Percentiles rank a stretch among this genome's conserved stretches.
These are phyloP conservation scores for Yamagishiella unicocca DNA, from an alignment of 139 green algal genomes.

Conservation along the genomic window DNA sequence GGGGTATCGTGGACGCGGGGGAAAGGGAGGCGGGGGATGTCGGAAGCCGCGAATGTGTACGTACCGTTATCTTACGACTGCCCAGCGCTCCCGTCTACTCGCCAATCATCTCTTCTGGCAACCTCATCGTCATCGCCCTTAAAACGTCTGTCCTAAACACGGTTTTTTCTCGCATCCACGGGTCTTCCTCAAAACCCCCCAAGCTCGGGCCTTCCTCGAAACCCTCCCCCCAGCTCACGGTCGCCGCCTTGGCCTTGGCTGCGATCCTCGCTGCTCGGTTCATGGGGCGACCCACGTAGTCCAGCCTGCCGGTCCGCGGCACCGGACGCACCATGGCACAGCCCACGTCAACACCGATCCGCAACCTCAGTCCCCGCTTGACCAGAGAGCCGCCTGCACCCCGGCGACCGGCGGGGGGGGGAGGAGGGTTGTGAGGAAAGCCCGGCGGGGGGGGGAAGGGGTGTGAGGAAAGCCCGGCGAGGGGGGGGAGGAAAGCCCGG, in stretches of 20 bases:
- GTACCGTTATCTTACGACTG: too few species aligned
- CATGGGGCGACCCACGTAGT: constrained; percentile 42
- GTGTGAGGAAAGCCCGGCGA: not conserved
- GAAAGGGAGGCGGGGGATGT: too few species aligned
- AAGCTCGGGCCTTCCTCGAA: not conserved
- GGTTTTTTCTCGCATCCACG: too few species aligned
- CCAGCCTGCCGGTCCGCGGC: constrained; percentile 27
- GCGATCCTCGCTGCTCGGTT: constrained; percentile 47
- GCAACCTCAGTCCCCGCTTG: constrained; percentile 27
- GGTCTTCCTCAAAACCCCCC: not conserved
- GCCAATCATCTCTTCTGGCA: too few species aligned
- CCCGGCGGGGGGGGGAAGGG: not conserved
- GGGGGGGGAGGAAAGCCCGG: not conserved
- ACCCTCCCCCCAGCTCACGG: not conserved
- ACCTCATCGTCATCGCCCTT: too few species aligned
- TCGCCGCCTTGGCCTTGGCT: constrained; percentile 35
- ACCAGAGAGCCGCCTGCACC: not conserved
- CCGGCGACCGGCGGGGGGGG: not conserved
- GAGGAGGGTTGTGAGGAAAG: not conserved
- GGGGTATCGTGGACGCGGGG: too few species aligned
- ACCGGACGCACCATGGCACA: constrained; percentile 33
- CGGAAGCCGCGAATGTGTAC: too few species aligned
- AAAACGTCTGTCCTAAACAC: too few species aligned
- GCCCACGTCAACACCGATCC: constrained; percentile 32
- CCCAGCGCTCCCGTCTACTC: too few species aligned